Base-by-base conservation (phyloP, 805 yeast species). In the Kazachstania bromeliacearum region DNA sequence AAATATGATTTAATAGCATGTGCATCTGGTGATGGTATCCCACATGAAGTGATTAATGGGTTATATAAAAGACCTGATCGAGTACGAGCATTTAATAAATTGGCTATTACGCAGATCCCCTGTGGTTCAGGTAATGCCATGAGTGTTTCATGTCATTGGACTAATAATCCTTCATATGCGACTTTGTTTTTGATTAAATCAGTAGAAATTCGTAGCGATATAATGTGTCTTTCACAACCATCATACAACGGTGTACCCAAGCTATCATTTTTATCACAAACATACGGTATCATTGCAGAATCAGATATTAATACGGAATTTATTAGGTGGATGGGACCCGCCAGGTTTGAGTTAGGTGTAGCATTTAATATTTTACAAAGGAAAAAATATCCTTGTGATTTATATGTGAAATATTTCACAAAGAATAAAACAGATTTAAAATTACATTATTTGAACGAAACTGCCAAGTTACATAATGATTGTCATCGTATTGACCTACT, bases 101-200 rank as follows among this genome's bases (percentile, higher is more conserved):
- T 84, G 8, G 77, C 82, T 0, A 63, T 92, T 2, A 77, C 92
- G 7, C 96, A 89, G 59, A 63, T 88, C 6, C 97, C 98, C 1
- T 85, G 96, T 49, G 98, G 98, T 0, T 83, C 96, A 0, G 98
- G 98, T 3, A 92, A 92, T 60, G 97, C 96, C 2, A 71, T 92
- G 71, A 67, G 94, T 10, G 66, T 80, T 40, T 81, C 95, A 16
- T 75, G 95, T 38, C 79, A 79, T 47, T 88, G 89, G 20, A 76
- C 85, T 1, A 65, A 66, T 32, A 75, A 76, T 41, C 78, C 95
- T 4, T 68, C 77, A 0, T 50, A 63, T 34, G 92, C 95, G 0
- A 73, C 95, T 0, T 60, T 87, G 36, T 68, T 72, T 35, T 66
- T 85, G 51, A 64, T 89, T 33, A 92, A 92, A 55, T 81, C 89